Evolutionary conservation across 306 rosid species (phyloP).

Genomic region (Urtica urens): DNA sequence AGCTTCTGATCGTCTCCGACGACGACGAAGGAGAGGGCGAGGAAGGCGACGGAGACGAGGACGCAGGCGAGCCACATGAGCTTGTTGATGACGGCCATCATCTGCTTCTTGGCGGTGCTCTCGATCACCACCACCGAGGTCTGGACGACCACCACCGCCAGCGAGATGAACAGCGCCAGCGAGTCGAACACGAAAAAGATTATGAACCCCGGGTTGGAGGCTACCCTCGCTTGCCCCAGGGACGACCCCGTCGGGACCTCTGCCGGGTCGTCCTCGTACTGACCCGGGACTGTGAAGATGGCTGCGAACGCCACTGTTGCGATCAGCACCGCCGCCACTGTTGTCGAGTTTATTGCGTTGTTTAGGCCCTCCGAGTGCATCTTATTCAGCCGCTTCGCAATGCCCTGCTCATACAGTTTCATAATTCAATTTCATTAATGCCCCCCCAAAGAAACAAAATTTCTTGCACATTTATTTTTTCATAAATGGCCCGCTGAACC

Average conservation of each 20-base stretch:
- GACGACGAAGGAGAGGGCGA: constrained; percentile 81
- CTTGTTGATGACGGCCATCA: constrained; percentile 96
- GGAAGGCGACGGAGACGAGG: constrained; percentile 65
- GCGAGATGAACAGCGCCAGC: constrained; percentile 79
- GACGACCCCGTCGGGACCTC: constrained; percentile 40
- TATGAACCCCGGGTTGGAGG: constrained; percentile 42
- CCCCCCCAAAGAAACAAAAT: too few relatives aligned
- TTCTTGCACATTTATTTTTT: too few relatives aligned
- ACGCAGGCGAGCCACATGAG: constrained; percentile 96
- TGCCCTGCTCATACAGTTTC: too few relatives aligned
- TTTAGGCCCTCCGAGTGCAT: constrained; percentile 88
- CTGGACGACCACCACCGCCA: constrained; percentile 94
- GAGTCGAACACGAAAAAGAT: constrained; percentile 79
- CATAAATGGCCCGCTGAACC: too few relatives aligned
- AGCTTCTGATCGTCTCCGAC: constrained; percentile 66
- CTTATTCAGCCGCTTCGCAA: constrained; percentile 87
- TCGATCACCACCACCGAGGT: constrained; percentile 91
- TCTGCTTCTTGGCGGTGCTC: constrained; percentile 96
- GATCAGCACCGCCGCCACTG: constrained; percentile 91
- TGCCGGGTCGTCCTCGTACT: constrained; percentile 50
- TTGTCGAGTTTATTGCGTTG: constrained; percentile 94
- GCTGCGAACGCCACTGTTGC: constrained; percentile 98
- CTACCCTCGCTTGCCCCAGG: constrained; percentile 85
- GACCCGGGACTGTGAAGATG: constrained; percentile 88
- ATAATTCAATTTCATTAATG: too few relatives aligned